Percentiles rank a stretch among this genome's conserved stretches.
phyloP scores from a whole-genome alignment of 352 stramenopile genomes.

The Lagenidium sp. region DNA sequence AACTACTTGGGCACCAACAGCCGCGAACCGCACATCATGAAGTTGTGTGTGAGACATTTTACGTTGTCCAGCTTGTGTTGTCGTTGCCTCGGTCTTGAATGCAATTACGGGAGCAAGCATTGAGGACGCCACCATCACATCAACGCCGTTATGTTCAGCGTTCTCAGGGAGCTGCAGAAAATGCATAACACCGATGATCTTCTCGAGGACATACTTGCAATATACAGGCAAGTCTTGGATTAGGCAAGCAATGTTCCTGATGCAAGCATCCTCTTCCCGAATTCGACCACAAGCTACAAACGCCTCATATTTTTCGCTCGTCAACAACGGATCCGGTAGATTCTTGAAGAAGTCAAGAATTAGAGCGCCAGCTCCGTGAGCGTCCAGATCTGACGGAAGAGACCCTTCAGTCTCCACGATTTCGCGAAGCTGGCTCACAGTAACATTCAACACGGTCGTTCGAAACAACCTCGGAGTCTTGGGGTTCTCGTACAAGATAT shows the following conservation, averaged over 20 bases:
- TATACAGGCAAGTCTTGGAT: conserved; percentile 64
- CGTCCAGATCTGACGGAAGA: conserved; percentile 49
- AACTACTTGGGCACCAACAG: conserved; percentile 63
- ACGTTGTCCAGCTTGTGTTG: conserved; percentile 21
- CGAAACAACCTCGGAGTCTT: conserved; percentile 70
- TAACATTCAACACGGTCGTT: conserved; percentile 63
- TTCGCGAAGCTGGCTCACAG: conserved; percentile 59
- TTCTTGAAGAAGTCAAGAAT: conserved; percentile 78
- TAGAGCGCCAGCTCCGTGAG: conserved; percentile 51
- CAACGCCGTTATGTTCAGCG: conserved; percentile 50
- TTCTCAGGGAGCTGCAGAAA: conserved; percentile 56
- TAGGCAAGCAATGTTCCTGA: conserved; percentile 72
- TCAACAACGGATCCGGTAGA: conserved; percentile 64
- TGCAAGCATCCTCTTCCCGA: conserved; percentile 59
- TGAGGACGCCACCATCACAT: conserved; percentile 43
- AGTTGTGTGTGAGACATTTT: conserved; percentile 44
- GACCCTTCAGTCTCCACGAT: conserved; percentile 61
- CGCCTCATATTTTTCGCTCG: conserved; percentile 71
- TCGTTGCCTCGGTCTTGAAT: conserved; percentile 57
- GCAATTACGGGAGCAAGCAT: conserved; percentile 69
- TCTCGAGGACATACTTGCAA: conserved; percentile 66
- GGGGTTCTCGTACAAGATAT: conserved; percentile 47
- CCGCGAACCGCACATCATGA: conserved; percentile 68
- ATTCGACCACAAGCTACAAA: conserved; percentile 65
- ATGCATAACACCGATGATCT: conserved; percentile 57